These are phyloP conservation scores for Naganishia antarctica DNA, from an alignment of 768 basidiomycete species.

Conservation along the genomic window DNA sequence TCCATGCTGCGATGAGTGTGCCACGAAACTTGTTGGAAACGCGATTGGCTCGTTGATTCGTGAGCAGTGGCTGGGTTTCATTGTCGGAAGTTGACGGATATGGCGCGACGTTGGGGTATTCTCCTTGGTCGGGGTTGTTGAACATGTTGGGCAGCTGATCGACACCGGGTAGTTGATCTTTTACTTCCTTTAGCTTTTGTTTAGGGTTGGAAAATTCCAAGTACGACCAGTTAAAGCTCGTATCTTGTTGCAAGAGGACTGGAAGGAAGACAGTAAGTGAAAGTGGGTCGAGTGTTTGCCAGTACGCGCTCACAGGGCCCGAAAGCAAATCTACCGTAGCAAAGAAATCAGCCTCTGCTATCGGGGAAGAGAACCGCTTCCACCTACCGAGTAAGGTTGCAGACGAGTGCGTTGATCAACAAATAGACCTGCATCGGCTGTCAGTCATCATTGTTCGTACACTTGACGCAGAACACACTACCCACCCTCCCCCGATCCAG, in stretches of 20 bases:
- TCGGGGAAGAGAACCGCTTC: not conserved
- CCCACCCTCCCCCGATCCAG: slow-evolving; percentile 39
- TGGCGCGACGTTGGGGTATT: slow-evolving; percentile 36
- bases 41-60: slow-evolving; percentile 30
- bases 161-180: slow-evolving; percentile 11
- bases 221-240: slow-evolving; percentile 36
- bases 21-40: slow-evolving; percentile 26
- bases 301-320: slow-evolving; percentile 33
- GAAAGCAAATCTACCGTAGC: slow-evolving; percentile 34
- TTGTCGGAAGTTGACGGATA: slow-evolving; percentile 26
- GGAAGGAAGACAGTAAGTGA: not conserved
- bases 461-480: not conserved
- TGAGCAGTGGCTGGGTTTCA: slow-evolving; percentile 37
- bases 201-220: slow-evolving; percentile 32
- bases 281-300: no score
- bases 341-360: not conserved
- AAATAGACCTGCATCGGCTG: slow-evolving; percentile 31
- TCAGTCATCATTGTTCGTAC: not conserved
- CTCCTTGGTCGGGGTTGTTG: not conserved
- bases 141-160: slow-evolving; percentile 1
- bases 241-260: slow-evolving; percentile 35
- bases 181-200: slow-evolving; percentile 25
- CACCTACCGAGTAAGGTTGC: slow-evolving; percentile 40
- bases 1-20: slow-evolving; percentile 22
- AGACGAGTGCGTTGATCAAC: slow-evolving; percentile 46